Percentiles rank a stretch among this genome's conserved stretches.
Evolutionary conservation across 768 basidiomycete species (phyloP).

Genomic region (Cubamyces sp.): DNA sequence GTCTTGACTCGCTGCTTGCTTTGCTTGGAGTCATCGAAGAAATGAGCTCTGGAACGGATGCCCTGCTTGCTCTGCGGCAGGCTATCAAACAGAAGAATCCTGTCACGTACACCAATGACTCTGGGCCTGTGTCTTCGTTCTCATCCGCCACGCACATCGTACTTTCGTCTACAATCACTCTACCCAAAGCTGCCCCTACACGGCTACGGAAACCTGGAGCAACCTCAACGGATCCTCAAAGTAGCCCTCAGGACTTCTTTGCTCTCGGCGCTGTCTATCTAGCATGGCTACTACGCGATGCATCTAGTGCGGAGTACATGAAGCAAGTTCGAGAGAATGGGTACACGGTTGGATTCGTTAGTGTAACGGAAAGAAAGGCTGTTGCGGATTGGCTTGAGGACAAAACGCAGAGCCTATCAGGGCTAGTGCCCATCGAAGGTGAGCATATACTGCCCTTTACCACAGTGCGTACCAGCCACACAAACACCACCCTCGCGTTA

Average conservation of each 20-base stretch:
- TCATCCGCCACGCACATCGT: conserved; percentile 67
- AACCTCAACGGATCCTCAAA: conserved; percentile 43
- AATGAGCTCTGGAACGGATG: conserved; percentile 41
- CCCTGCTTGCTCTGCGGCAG: conserved; percentile 60
- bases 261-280: conserved; percentile 82
- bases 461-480: too few species aligned
- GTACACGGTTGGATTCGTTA: conserved; percentile 75
- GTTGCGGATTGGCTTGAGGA: conserved; percentile 86
- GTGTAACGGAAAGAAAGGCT: conserved; percentile 83
- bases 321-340: conserved; percentile 79
- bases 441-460: not conserved
- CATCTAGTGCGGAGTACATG: conserved; percentile 85
- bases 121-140: conserved; percentile 48
- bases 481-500: too few species aligned
- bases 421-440: conserved; percentile 13
- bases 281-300: conserved; percentile 79
- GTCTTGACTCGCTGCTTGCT: not conserved
- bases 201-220: conserved; percentile 73
- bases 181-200: conserved; percentile 79
- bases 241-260: conserved; percentile 62
- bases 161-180: conserved; percentile 50
- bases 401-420: conserved; percentile 40
- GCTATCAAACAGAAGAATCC: conserved; percentile 58
- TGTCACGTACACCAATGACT: conserved; percentile 53
- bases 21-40: not conserved